phyloP scores from a whole-genome alignment of 208 protist genomes.

The Phytomonas serpens region DNA sequence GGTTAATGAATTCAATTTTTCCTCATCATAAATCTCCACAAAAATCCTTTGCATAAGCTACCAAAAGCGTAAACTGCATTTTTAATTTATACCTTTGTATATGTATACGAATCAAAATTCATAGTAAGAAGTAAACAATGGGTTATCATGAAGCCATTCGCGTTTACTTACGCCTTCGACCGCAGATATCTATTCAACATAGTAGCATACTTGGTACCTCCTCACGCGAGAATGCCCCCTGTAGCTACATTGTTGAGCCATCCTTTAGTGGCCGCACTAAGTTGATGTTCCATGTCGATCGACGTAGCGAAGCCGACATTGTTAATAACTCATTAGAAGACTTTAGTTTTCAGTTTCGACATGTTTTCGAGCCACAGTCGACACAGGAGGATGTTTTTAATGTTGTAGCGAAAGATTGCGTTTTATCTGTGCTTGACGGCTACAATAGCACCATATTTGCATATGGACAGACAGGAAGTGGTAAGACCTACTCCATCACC shows the following conservation, averaged over 20 bases:
- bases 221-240: background rate
- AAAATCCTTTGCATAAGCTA: conserved; percentile 1
- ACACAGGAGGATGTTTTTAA: conserved; percentile 83
- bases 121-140: conserved; percentile 5
- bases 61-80: background rate
- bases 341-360: conserved; percentile 65
- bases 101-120: background rate
- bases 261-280: conserved; percentile 30
- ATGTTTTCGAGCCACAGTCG: conserved; percentile 59
- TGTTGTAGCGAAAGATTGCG: conserved; percentile 73
- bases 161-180: conserved; percentile 73
- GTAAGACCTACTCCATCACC: conserved; percentile 88
- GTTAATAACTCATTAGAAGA: conserved; percentile 73
- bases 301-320: conserved; percentile 27
- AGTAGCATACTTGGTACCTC: conserved; percentile 30
- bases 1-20: conserved; percentile 1
- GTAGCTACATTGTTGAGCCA: conserved; percentile 30
- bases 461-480: conserved; percentile 88
- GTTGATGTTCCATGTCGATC: conserved; percentile 34
- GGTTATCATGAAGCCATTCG: conserved; percentile 49
- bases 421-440: conserved; percentile 66
- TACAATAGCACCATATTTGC: conserved; percentile 89
- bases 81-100: background rate
- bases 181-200: conserved; percentile 40
- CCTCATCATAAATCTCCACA: background rate